Conservation (phyloP, 768 basidiomycete genomes). For the Crepidotus variabilis region DNA sequence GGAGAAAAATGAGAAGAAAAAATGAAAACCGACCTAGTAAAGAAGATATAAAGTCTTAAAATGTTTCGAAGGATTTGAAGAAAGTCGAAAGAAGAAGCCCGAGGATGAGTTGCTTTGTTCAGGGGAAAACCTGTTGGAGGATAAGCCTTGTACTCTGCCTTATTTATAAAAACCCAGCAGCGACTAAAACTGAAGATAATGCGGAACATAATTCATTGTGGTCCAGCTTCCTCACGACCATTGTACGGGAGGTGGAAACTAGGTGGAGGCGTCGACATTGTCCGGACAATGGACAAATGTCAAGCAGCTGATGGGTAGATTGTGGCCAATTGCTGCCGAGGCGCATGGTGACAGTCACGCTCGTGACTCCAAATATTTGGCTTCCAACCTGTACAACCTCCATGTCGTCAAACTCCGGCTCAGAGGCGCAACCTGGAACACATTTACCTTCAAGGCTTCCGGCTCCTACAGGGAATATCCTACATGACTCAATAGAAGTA, state of each 20-base stretch:
- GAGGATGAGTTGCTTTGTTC: slow-evolving; percentile 9
- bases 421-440: slow-evolving; percentile 10
- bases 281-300: slow-evolving; percentile 4
- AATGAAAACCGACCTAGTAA: background rate
- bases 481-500: slow-evolving; percentile 33
- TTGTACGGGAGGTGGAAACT: background rate
- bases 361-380: slow-evolving; percentile 9
- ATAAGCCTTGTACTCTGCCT: background rate
- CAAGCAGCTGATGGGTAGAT: background rate
- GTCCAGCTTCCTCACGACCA: slow-evolving; percentile 1
- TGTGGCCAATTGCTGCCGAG: background rate
- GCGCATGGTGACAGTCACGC: background rate
- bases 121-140: slow-evolving; percentile 19
- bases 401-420: slow-evolving; percentile 15
- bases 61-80: background rate
- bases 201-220: slow-evolving; percentile 10
- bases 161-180: slow-evolving; percentile 13
- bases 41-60: too few relatives aligned
- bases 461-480: slow-evolving; percentile 32
- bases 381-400: slow-evolving; percentile 7
- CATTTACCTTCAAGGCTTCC: slow-evolving; percentile 33
- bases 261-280: background rate
- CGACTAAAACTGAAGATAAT: background rate
- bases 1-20: slow-evolving; percentile 1
- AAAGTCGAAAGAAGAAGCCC: background rate